These are phyloP conservation scores for Cyclotella sp. DNA, from an alignment of 108 stramenopile species.

Conservation along the genomic window DNA sequence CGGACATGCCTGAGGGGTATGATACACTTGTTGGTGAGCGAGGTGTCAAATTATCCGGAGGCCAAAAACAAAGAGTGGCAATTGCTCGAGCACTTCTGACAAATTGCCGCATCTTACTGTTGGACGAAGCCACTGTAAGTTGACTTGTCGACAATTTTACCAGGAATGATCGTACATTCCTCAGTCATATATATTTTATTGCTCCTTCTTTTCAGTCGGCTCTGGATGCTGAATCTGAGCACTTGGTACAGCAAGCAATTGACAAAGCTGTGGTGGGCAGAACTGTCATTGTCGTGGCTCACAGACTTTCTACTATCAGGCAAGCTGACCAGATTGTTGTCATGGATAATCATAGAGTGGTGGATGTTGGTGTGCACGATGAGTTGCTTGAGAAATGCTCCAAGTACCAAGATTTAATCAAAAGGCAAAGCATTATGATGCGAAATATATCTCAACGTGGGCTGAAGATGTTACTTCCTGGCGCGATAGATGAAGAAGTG, in stretches of 20 bases:
- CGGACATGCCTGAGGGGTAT: constrained; percentile 62
- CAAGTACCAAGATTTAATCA: constrained; percentile 70
- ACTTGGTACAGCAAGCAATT: constrained; percentile 84
- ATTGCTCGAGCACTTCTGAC: constrained; percentile 83
- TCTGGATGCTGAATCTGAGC: constrained; percentile 84
- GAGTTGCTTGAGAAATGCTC: constrained; percentile 60
- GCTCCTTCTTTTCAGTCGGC: constrained; percentile 33
- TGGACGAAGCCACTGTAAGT: constrained; percentile 81
- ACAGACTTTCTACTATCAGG: constrained; percentile 87
- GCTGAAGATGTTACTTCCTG: constrained; percentile 17
- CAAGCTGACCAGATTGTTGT: constrained; percentile 89
- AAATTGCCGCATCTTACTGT: constrained; percentile 70
- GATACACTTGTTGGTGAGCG: constrained; percentile 80
- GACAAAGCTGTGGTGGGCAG: constrained; percentile 68
- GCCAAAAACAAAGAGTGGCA: constrained; percentile 91
- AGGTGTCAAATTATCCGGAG: constrained; percentile 83
- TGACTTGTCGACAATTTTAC: too few relatives aligned
- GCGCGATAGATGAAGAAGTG: constrained; percentile 15
- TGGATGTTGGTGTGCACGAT: constrained; percentile 82
- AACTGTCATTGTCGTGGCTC: constrained; percentile 81
- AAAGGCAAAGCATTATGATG: constrained; percentile 57
- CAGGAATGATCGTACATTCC: too few relatives aligned
- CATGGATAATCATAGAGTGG: constrained; percentile 67
- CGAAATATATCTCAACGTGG: constrained; percentile 19
- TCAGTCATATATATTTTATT: too few relatives aligned